Conservation (phyloP, 805 yeast genomes). For the Jamesozyma jinghongensis region DNA sequence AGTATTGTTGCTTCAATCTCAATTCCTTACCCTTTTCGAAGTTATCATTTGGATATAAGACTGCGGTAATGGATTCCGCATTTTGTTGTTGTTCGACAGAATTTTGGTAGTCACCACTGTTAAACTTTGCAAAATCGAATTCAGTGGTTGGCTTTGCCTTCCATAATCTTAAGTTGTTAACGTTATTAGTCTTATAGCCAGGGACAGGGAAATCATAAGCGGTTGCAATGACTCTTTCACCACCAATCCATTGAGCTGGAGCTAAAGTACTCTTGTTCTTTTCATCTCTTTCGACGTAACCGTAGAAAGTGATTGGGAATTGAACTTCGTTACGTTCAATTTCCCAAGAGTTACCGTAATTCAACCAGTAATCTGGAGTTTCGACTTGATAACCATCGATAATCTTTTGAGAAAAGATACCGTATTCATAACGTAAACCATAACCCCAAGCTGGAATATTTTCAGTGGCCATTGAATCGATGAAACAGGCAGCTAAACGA, state of each 20-base stretch:
- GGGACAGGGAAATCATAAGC: conserved; percentile 92
- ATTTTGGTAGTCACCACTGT: conserved; percentile 80
- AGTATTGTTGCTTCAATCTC: conserved; percentile 89
- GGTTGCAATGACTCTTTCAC: conserved; percentile 80
- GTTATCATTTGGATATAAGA: conserved; percentile 88
- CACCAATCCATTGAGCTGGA: conserved; percentile 72
- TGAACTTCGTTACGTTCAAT: conserved; percentile 78
- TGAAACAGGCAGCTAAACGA: conserved; percentile 87
- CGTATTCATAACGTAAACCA: conserved; percentile 87
- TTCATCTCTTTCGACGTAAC: conserved; percentile 55
- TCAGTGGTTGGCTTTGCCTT: conserved; percentile 81
- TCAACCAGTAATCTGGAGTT: conserved; percentile 90
- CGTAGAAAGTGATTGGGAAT: conserved; percentile 85
- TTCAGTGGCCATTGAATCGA: conserved; percentile 78
- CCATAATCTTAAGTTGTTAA: conserved; percentile 88
- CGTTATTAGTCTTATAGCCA: conserved; percentile 73
- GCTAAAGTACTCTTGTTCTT: conserved; percentile 43
- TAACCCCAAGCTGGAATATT: conserved; percentile 95
- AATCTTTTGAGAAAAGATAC: conserved; percentile 83
- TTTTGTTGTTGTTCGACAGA: conserved; percentile 78
- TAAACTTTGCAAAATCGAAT: conserved; percentile 84
- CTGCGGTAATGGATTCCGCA: conserved; percentile 90
- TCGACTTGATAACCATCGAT: conserved; percentile 91
- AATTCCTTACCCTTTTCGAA: conserved; percentile 85
- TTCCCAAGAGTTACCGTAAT: conserved; percentile 89